phyloP scores from a whole-genome alignment of 148 eudicot species.

The Selenicereus undatus region DNA sequence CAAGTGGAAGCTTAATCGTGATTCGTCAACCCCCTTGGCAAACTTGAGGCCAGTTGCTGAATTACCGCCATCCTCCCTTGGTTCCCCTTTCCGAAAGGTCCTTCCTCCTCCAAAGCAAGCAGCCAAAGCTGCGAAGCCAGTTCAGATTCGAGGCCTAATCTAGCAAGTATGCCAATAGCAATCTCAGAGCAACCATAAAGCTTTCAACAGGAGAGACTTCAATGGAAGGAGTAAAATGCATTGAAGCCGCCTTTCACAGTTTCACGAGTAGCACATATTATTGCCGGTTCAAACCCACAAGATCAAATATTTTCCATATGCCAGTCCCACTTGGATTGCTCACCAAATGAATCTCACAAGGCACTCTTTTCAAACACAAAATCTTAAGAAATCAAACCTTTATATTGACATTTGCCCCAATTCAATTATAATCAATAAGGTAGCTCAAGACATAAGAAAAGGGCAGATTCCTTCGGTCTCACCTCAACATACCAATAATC shows the following conservation, averaged over 20 bases:
- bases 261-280: background rate
- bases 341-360: constrained; percentile 1
- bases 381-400: background rate
- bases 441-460: background rate
- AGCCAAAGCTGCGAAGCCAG: too few relatives aligned
- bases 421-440: background rate
- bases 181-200: background rate
- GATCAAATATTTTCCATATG: background rate
- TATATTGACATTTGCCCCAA: background rate
- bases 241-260: background rate
- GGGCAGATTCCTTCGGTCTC: background rate
- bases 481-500: background rate
- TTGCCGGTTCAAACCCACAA: background rate
- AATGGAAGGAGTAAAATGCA: background rate
- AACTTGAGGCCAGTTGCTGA: too few relatives aligned
- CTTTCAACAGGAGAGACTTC: background rate
- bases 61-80: too few relatives aligned
- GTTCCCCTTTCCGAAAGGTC: too few relatives aligned
- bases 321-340: background rate
- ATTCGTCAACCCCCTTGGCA: too few relatives aligned
- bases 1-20: too few relatives aligned
- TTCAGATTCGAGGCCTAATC: background rate
- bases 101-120: too few relatives aligned
- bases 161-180: too few relatives aligned
- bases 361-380: background rate